phyloP scores from a whole-genome alignment of 73 alveolate species.

The Breviolum minutum region DNA sequence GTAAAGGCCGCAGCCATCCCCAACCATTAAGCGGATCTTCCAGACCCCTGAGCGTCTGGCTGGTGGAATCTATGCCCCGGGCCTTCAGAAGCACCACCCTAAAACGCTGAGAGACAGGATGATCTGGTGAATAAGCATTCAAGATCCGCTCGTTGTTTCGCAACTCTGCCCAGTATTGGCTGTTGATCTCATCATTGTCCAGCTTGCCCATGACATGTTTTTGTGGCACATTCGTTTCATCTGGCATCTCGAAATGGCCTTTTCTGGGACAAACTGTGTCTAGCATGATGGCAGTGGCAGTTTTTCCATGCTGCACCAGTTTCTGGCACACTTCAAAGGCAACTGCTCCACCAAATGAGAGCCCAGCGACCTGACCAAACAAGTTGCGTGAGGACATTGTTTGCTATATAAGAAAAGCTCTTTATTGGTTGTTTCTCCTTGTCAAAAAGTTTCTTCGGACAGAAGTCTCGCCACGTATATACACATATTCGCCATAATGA shows the following conservation, averaged over 20 bases:
- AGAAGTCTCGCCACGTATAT: not conserved
- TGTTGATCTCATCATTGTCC: not conserved
- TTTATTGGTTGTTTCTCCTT: no score
- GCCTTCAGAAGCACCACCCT: conserved; percentile 34
- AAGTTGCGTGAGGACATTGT: not conserved
- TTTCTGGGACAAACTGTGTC: conserved; percentile 21
- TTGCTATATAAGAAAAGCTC: no score
- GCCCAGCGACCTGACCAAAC: conserved; percentile 13
- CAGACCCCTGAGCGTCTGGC: not conserved
- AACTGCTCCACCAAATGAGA: conserved; percentile 18
- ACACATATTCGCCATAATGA: no score
- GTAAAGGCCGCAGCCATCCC: not conserved
- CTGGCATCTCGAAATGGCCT: not conserved
- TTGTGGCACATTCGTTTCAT: not conserved
- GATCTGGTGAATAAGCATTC: not conserved
- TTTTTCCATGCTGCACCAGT: not conserved
- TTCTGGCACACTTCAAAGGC: conserved; percentile 35
- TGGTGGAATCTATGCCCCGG: not conserved
- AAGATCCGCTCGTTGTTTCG: conserved; percentile 28
- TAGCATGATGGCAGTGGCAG: conserved; percentile 13
- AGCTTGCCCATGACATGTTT: conserved; percentile 22
- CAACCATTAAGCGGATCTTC: not conserved
- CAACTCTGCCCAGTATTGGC: not conserved
- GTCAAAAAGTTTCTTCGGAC: not conserved
- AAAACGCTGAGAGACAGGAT: not conserved